Percentiles rank a stretch among this genome's conserved stretches.
Conservation (phyloP, 306 rosid species). For the Hippophae gyantsensis region DNA sequence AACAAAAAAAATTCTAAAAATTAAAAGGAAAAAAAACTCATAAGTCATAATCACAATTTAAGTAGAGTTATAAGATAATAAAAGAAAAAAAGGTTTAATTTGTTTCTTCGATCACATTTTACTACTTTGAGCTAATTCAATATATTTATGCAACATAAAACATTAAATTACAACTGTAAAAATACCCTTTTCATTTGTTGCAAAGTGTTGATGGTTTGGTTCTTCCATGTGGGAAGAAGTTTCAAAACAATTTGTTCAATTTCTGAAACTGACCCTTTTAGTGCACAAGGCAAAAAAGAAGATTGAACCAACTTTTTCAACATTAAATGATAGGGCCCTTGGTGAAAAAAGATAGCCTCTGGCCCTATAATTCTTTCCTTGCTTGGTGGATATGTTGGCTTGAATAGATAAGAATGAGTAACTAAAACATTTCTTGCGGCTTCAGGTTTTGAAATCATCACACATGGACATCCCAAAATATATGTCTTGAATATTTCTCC, state of each 20-base stretch:
- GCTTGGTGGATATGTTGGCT: slow-evolving; percentile 86
- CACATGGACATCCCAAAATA: slow-evolving; percentile 79
- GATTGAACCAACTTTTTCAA: slow-evolving; percentile 57
- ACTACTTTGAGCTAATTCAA: not conserved
- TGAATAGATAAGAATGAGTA: slow-evolving; percentile 56
- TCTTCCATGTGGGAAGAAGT: slow-evolving; percentile 53
- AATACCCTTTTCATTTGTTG: slow-evolving; percentile 74
- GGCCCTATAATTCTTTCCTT: slow-evolving; percentile 82
- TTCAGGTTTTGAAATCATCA: slow-evolving; percentile 73
- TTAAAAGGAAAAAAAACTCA: not conserved
- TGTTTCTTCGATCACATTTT: too few relatives aligned
- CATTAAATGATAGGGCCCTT: slow-evolving; percentile 66
- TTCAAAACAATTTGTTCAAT: slow-evolving; percentile 51
- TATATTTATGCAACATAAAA: not conserved
- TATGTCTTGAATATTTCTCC: slow-evolving; percentile 79
- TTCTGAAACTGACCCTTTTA: slow-evolving; percentile 45
- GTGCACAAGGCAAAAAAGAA: slow-evolving; percentile 50
- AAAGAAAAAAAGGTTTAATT: too few relatives aligned
- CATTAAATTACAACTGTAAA: not conserved
- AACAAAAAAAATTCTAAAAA: not conserved
- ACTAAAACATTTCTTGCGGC: slow-evolving; percentile 66
- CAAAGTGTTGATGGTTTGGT: slow-evolving; percentile 55
- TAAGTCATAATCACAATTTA: not conserved
- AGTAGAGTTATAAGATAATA: too few relatives aligned
- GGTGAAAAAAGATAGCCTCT: slow-evolving; percentile 73